These are phyloP conservation scores for Oenanthe sinensis DNA, from an alignment of 129 eudicot species.

Conservation along the genomic window DNA sequence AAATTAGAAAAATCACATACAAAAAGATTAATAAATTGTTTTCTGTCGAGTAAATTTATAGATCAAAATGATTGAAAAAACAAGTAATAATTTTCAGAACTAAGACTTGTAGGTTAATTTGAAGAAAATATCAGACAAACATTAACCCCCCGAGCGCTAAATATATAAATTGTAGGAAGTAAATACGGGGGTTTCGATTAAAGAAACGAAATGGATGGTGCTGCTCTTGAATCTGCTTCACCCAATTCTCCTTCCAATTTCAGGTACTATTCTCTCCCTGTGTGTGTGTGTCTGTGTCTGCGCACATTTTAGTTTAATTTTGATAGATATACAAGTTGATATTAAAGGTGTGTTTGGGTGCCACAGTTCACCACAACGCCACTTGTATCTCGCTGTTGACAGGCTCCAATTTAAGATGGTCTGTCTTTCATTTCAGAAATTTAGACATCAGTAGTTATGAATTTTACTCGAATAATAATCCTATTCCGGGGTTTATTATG, in stretches of 20 bases:
- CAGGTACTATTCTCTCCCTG: neutral
- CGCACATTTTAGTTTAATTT: too few relatives aligned
- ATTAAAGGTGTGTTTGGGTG: neutral
- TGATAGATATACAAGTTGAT: neutral
- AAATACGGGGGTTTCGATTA: neutral
- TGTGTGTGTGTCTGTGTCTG: too few relatives aligned
- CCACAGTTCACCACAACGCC: constrained; percentile 76
- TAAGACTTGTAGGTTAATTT: too few relatives aligned
- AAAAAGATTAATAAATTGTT: too few relatives aligned
- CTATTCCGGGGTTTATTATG: neutral
- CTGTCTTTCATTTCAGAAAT: neutral
- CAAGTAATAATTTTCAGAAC: too few relatives aligned
- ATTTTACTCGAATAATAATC: neutral
- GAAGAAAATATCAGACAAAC: too few relatives aligned
- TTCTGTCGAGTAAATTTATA: too few relatives aligned
- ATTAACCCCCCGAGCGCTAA: too few relatives aligned
- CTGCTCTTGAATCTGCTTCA: neutral
- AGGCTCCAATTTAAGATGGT: constrained; percentile 86
- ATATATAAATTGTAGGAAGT: too few relatives aligned
- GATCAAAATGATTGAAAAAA: too few relatives aligned
- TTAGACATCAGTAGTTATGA: too few relatives aligned
- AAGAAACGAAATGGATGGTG: neutral
- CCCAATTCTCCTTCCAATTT: neutral
- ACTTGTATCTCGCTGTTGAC: constrained; percentile 96
- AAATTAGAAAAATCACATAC: too few relatives aligned